These are phyloP conservation scores for Hygrocybe coccinea DNA, from an alignment of 768 basidiomycete species.

Conservation along the genomic window DNA sequence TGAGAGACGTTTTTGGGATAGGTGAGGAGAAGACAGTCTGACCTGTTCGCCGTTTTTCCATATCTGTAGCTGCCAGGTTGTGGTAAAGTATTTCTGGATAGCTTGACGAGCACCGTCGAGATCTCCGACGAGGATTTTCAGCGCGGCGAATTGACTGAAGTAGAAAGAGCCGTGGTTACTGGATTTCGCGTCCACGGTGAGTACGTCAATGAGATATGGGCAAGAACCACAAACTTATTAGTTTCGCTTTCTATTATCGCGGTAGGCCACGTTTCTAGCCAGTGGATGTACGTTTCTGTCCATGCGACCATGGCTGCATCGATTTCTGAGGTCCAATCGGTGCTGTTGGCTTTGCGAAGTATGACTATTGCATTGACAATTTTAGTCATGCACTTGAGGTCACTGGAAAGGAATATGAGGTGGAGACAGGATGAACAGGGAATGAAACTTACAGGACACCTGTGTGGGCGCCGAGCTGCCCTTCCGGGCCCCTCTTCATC, in stretches of 20 bases:
- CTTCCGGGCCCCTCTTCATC: constrained; percentile 39
- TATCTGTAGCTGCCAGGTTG: constrained; percentile 50
- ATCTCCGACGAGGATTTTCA: constrained; percentile 53
- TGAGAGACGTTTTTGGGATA: neutral
- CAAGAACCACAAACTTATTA: constrained; percentile 40
- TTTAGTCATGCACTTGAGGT: constrained; percentile 56
- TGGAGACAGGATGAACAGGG: neutral
- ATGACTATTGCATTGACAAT: constrained; percentile 49
- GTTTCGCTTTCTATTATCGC: neutral
- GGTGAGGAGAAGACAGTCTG: constrained; percentile 1
- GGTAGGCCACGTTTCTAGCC: constrained; percentile 40
- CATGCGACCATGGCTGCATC: constrained; percentile 48
- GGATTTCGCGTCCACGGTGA: neutral
- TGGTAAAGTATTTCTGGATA: constrained; percentile 47
- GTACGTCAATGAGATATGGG: neutral
- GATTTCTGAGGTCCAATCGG: constrained; percentile 51
- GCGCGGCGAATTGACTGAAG: constrained; percentile 52
- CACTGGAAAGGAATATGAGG: constrained; percentile 30
- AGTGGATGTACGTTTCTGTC: constrained; percentile 48
- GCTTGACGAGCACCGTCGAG: constrained; percentile 42
- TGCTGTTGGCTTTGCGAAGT: constrained; percentile 44
- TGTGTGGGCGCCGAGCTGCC: constrained; percentile 42
- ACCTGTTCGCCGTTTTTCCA: constrained; percentile 55
- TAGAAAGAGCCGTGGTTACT: constrained; percentile 69
- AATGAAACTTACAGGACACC: constrained; percentile 46